Evolutionary conservation across 208 protist genomes (phyloP), one percentile per base, ranked within the genome.

Genomic region (Herpetomonas samuelpessoai): DNA sequence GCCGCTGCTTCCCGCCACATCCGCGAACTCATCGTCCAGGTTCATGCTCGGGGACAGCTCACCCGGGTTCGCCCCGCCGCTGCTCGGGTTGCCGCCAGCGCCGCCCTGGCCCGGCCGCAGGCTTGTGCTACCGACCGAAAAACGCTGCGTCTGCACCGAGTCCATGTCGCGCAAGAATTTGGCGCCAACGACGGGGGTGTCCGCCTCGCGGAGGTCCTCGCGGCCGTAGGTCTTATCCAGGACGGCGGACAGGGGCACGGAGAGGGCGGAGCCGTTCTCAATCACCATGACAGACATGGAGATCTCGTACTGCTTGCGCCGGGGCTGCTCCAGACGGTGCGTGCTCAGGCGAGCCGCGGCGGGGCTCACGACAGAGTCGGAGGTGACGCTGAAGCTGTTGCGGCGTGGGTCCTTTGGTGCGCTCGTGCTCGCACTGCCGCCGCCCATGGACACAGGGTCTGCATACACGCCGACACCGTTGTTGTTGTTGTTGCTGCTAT

Each of bases 251-350:
- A 95, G 75, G n/a, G 89, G 86, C 27, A 92, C 78, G 25, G 73
- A 79, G 18, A 86, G 68, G 24, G 79, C 81, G 19, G 71, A 67
- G 52, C 89, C 86, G 63, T 95, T 90, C 35, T 95, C 82, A 52
- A 95, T 95, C 52, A 95, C 81, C 76, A 95, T 83, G 24, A 95
- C 88, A 21, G 83, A 91, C 61, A 95, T 74, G 18, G 78, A 88
- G 31, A 95, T 82, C 18, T 83, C 76, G 57, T 92, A 92, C 1
- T 53, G 27, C 19, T 48, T 60, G 14, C 25, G 21, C 14, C 18
- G 41, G 18, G 39, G 60, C 49, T 7, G 55, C 62, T 38, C 47
- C 26, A 6, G 49, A 27, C 26, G 62, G 68, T 55, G 63, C 51
- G 29, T 48, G 49, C 29, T 38, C 28, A 57, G 35, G 22, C 52